These are phyloP conservation scores for Pleurotus tuber-regium DNA, from an alignment of 768 basidiomycete species.

Conservation along the genomic window DNA sequence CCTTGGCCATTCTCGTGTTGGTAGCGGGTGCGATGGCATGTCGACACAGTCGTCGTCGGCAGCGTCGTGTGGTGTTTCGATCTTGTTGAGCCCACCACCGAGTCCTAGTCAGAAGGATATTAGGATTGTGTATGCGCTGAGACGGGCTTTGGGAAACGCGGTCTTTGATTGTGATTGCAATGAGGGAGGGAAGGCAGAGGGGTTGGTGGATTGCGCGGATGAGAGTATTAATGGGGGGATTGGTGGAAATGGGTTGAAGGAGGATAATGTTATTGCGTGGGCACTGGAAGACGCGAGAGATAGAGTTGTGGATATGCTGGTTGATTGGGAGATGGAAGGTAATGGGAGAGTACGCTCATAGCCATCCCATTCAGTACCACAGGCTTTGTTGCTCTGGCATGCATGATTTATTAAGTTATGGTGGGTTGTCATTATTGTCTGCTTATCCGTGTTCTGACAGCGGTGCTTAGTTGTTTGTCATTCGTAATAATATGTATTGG, in stretches of 20 bases:
- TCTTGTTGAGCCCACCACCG: constrained; percentile 59
- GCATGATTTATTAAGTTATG: no score
- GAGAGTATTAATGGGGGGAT: not conserved
- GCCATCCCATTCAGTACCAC: not conserved
- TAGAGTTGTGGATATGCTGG: constrained; percentile 70
- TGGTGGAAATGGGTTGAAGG: not conserved
- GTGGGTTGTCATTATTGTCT: no score
- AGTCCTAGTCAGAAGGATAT: constrained; percentile 45
- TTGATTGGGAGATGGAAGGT: constrained; percentile 34
- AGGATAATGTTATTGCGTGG: constrained; percentile 2
- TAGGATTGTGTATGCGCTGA: constrained; percentile 41
- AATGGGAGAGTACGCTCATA: constrained; percentile 5
- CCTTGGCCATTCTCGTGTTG: not conserved
- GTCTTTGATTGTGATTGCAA: constrained; percentile 41
- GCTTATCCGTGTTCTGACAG: no score
- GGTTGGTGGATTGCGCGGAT: constrained; percentile 17
- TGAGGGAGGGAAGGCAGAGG: constrained; percentile 35
- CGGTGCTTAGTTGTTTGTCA: no score
- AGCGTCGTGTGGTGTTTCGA: constrained; percentile 22
- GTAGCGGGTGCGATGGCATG: not conserved
- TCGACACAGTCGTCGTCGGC: not conserved
- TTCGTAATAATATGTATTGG: no score
- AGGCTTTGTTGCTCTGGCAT: no score
- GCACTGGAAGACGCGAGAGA: constrained; percentile 72
- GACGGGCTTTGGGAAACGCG: constrained; percentile 51